These are phyloP conservation scores for Lagenidium giganteum DNA, from an alignment of 352 stramenopile species.

Conservation along the genomic window DNA sequence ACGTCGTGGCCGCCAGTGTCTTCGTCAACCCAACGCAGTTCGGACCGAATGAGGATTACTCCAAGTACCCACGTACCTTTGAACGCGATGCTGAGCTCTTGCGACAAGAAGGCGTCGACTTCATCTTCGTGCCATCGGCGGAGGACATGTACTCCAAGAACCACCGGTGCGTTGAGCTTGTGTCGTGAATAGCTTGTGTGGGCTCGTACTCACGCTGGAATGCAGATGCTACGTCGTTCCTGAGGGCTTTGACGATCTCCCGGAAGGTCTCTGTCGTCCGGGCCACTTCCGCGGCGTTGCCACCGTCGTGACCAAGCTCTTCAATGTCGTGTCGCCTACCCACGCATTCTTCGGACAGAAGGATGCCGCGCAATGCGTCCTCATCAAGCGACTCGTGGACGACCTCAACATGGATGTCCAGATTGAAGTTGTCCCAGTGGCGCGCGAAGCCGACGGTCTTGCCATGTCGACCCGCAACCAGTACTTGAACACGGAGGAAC, in stretches of 20 bases:
- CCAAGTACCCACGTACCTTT: conserved; percentile 97
- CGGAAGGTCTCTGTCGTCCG: conserved; percentile 89
- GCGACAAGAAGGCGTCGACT: conserved; percentile 82
- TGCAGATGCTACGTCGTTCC: conserved; percentile 89
- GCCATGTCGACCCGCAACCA: conserved; percentile 98
- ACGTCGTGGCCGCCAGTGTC: conserved; percentile 94
- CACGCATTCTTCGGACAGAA: conserved; percentile 99
- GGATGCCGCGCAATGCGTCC: conserved; percentile 96
- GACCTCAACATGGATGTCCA: conserved; percentile 96
- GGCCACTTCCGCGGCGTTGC: conserved; percentile 98
- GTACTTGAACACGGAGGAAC: conserved; percentile 92
- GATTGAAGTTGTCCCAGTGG: conserved; percentile 89
- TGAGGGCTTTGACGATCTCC: conserved; percentile 92
- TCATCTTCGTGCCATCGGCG: conserved; percentile 82
- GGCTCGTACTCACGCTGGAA: conserved; percentile 10
- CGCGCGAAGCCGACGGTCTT: conserved; percentile 94
- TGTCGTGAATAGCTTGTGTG: not conserved
- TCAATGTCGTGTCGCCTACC: conserved; percentile 97
- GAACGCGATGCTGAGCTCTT: conserved; percentile 91
- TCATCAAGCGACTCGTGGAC: conserved; percentile 93
- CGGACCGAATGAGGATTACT: conserved; percentile 96
- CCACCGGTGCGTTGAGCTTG: conserved; percentile 25
- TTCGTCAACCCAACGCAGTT: conserved; percentile 99
- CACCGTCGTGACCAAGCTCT: conserved; percentile 98
- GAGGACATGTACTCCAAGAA: conserved; percentile 87